phyloP scores from a whole-genome alignment of 768 basidiomycete species.

The Rhodotorula babjevae region DNA sequence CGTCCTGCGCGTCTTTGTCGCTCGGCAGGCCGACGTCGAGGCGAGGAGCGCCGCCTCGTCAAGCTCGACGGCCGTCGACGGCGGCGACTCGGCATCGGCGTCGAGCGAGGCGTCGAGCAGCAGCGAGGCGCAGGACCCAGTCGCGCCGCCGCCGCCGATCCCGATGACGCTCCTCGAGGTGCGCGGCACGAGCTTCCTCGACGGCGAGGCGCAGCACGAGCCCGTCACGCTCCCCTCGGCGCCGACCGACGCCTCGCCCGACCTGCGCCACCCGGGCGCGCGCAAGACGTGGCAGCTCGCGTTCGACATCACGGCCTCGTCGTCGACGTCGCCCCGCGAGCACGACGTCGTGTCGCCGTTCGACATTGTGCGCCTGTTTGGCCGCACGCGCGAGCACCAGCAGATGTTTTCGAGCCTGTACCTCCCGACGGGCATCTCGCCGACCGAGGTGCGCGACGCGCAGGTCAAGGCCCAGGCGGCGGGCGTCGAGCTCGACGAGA shows the following conservation, averaged over 20 bases:
- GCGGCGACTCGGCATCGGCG: neutral
- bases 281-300: neutral
- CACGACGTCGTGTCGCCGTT: neutral
- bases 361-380: neutral
- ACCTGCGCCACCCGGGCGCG: neutral
- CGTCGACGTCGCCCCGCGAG: neutral
- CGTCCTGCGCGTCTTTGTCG: constrained; percentile 33
- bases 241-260: neutral
- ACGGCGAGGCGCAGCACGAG: constrained; percentile 2
- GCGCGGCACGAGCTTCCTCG: constrained; percentile 26
- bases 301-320: neutral
- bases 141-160: neutral
- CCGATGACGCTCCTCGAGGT: constrained; percentile 33
- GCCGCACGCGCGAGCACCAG: constrained; percentile 8
- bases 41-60: no score
- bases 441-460: constrained; percentile 11
- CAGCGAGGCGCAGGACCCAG: neutral
- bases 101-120: no score
- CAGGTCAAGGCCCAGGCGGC: constrained; percentile 1
- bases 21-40: constrained; percentile 3
- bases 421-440: constrained; percentile 29
- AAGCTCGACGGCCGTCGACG: no score
- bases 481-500: constrained; percentile 29
- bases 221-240: constrained; percentile 6
- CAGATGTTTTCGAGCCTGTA: constrained; percentile 24